Base-by-base conservation (phyloP, 2,329 filamentous ascomycete species). In the Didymella exigua region DNA sequence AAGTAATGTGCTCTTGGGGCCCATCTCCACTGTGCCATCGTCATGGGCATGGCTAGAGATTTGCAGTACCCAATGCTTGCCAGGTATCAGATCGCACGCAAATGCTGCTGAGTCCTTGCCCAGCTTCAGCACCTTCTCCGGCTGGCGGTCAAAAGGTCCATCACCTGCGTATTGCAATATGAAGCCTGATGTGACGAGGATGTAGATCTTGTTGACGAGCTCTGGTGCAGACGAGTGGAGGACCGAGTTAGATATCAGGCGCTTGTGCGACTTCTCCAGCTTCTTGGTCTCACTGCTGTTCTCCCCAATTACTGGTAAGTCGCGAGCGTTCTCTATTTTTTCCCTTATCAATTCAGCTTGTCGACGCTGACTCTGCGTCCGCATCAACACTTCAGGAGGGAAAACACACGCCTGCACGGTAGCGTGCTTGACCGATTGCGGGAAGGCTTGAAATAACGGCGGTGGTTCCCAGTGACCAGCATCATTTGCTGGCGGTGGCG, bases 381-480 rank as follows among this genome's bases (percentile, higher is more conserved):
- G 84, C 45, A 91, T 72, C 41, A 95, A 84, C 1, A 83, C 76
- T 57, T 96, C 92, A 1, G 88, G 83, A 1, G 89, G 85, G 10
- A 89, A 76, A 2, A 82, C 84, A 31, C 88, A 88, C 14, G 89
- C 83, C 23, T 87, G 83, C 3, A 96, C 79, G 14, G 83, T 86
- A 10, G 85, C 86, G 72, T 95, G 85, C 67, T 89, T 92, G 62
- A 91, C 83, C 2, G 91, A 86, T 74, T 96, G 92, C 0, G 90
- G 89, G 70, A 92, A 96, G 11, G 90, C 91, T 72, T 96, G 89
- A 72, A 93, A 96, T 11, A 97, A 78, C 2, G 91, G 90, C 6
- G 91, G 90, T 7, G 78, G 75, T 5, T 77, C 72, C 73, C 77
- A 80, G 43, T 65, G 60, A 19, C 54, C 59, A 14, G 87, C 54